phyloP scores from a whole-genome alignment of 768 basidiomycete genomes.

The Paxillus rubicundulus region DNA sequence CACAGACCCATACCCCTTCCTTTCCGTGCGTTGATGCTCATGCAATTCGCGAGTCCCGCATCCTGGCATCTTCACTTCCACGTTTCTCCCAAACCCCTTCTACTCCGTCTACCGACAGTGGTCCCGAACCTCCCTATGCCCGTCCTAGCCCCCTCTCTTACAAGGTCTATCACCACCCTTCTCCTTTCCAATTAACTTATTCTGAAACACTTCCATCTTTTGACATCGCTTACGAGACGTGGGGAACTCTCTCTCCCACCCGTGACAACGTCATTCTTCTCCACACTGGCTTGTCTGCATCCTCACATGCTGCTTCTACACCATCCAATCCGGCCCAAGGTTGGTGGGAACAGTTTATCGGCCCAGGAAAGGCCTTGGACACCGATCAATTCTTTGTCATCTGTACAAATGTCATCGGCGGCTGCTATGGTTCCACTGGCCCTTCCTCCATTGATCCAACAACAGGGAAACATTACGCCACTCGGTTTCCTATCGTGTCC shows the following conservation, averaged over 20 bases:
- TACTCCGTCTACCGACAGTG: conserved; percentile 40
- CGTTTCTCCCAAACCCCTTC: conserved; percentile 18
- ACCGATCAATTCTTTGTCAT: conserved; percentile 90
- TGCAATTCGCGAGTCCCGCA: conserved; percentile 60
- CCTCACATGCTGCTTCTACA: conserved; percentile 90
- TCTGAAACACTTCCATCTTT: conserved; percentile 62
- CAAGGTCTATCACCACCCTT: conserved; percentile 58
- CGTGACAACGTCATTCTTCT: conserved; percentile 90
- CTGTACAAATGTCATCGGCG: conserved; percentile 95
- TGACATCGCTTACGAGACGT: conserved; percentile 95
- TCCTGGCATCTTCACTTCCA: conserved; percentile 33
- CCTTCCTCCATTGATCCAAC: conserved; percentile 79
- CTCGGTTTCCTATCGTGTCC: conserved; percentile 85
- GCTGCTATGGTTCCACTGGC: conserved; percentile 97
- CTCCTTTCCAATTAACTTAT: conserved; percentile 66
- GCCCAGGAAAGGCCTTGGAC: conserved; percentile 90
- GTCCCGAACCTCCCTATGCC: conserved; percentile 82
- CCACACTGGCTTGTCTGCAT: conserved; percentile 94
- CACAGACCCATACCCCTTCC: conserved; percentile 27
- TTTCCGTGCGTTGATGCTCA: conserved; percentile 88
- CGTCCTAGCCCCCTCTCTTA: conserved; percentile 77
- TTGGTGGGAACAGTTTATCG: conserved; percentile 99
- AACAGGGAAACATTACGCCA: conserved; percentile 75
- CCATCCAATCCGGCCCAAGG: conserved; percentile 73
- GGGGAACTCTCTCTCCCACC: conserved; percentile 81